These are phyloP conservation scores for Trypanosoma platydactyli DNA, from an alignment of 208 protist genomes.

Conservation along the genomic window DNA sequence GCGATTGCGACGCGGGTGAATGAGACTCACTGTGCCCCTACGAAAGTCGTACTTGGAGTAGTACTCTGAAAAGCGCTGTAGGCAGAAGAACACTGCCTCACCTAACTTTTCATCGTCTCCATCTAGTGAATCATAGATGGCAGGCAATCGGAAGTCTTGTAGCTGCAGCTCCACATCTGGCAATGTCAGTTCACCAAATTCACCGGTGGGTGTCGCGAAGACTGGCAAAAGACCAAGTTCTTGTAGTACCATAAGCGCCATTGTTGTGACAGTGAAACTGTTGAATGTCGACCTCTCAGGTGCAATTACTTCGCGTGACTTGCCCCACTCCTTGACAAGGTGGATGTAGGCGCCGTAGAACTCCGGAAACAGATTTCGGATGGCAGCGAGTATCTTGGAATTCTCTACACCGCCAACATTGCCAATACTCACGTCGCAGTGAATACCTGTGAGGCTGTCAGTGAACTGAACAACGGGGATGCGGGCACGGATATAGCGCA, in stretches of 20 bases:
- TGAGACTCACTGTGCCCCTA: slow-evolving; percentile 80
- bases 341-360: slow-evolving; percentile 88
- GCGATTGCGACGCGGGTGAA: slow-evolving; percentile 80
- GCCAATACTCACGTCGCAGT: slow-evolving; percentile 88
- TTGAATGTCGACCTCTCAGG: slow-evolving; percentile 86
- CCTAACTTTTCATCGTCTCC: slow-evolving; percentile 83
- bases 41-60: slow-evolving; percentile 84
- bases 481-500: slow-evolving; percentile 70
- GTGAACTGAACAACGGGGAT: slow-evolving; percentile 89
- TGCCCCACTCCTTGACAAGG: slow-evolving; percentile 86
- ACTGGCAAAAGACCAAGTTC: slow-evolving; percentile 84
- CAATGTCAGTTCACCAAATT: slow-evolving; percentile 76
- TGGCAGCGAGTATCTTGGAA: slow-evolving; percentile 72
- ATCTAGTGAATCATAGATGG: slow-evolving; percentile 72
- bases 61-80: slow-evolving; percentile 85
- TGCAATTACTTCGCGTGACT: slow-evolving; percentile 77
- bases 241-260: slow-evolving; percentile 90
- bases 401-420: slow-evolving; percentile 88
- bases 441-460: slow-evolving; percentile 65
- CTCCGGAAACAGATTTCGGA: slow-evolving; percentile 73
- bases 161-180: slow-evolving; percentile 51
- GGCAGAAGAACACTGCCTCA: slow-evolving; percentile 84
- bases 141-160: slow-evolving; percentile 52
- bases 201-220: slow-evolving; percentile 59
- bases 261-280: slow-evolving; percentile 90